Evolutionary conservation across 2,329 filamentous ascomycete genomes (phyloP).

Genomic region (Stemphylium beticola): DNA sequence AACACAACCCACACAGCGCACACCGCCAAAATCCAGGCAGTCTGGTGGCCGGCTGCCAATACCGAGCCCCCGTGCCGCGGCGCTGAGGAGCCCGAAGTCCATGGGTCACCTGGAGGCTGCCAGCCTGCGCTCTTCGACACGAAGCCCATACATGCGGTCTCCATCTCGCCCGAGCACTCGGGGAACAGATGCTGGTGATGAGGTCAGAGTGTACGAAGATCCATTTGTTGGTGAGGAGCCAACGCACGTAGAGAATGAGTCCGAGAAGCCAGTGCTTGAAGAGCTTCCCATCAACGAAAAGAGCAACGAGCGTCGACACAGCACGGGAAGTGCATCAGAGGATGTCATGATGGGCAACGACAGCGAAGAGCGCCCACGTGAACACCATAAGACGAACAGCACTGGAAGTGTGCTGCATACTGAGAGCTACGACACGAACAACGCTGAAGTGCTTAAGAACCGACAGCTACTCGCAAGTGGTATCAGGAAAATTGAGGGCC

Average conservation of each 20-base stretch:
- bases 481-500: slow-evolving; percentile 73
- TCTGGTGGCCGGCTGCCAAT: slow-evolving; percentile 34
- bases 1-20: slow-evolving; percentile 37
- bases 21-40: slow-evolving; percentile 39
- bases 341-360: slow-evolving; percentile 37
- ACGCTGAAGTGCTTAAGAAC: slow-evolving; percentile 52
- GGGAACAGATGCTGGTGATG: slow-evolving; percentile 45
- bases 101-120: slow-evolving; percentile 30
- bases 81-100: slow-evolving; percentile 40
- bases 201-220: slow-evolving; percentile 62
- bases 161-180: slow-evolving; percentile 43
- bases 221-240: slow-evolving; percentile 53
- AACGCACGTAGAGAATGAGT: slow-evolving; percentile 32
- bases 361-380: slow-evolving; percentile 33
- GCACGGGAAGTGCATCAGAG: slow-evolving; percentile 35
- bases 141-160: slow-evolving; percentile 41
- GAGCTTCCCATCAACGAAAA: slow-evolving; percentile 60
- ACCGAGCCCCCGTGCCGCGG: slow-evolving; percentile 35
- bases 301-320: slow-evolving; percentile 42
- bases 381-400: slow-evolving; percentile 48
- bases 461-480: slow-evolving; percentile 73
- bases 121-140: slow-evolving; percentile 26
- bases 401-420: slow-evolving; percentile 45
- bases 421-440: slow-evolving; percentile 40
- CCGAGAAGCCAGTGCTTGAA: slow-evolving; percentile 55